Conservation (phyloP, 1,284 basidiomycete species). For the Xerocomus minutiporus region DNA sequence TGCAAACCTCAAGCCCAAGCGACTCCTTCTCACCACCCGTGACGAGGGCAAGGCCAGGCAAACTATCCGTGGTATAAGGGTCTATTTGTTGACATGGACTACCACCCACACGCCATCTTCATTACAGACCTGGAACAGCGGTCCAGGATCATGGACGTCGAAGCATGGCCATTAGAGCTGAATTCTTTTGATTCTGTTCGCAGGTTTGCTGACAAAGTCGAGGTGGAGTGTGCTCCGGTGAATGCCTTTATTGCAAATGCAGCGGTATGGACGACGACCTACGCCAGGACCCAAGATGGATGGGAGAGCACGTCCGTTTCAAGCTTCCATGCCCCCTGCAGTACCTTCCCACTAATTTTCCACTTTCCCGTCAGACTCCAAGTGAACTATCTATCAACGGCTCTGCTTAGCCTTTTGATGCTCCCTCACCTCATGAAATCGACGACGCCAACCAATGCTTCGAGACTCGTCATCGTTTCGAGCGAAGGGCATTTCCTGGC, state of each 20-base stretch:
- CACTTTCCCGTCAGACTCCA: slow-evolving; percentile 22
- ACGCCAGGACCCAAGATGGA: slow-evolving; percentile 26
- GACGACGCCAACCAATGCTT: slow-evolving; percentile 16
- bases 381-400: slow-evolving; percentile 33
- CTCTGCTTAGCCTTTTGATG: slow-evolving; percentile 31
- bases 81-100: not conserved
- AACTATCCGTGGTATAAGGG: slow-evolving; percentile 19
- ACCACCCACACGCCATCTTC: slow-evolving; percentile 1
- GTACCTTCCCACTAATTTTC: not conserved
- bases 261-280: slow-evolving; percentile 13
- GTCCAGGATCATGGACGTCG: slow-evolving; percentile 17
- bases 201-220: slow-evolving; percentile 25
- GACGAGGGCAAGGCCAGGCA: slow-evolving; percentile 23
- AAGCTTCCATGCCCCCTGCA: not conserved
- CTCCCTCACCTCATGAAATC: slow-evolving; percentile 32
- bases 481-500: slow-evolving; percentile 22
- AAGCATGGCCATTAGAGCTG: slow-evolving; percentile 26
- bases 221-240: slow-evolving; percentile 16
- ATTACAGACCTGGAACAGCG: slow-evolving; percentile 21
- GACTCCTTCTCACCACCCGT: slow-evolving; percentile 30
- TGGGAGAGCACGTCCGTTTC: slow-evolving; percentile 29
- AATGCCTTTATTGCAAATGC: slow-evolving; percentile 29
- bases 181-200: slow-evolving; percentile 31
- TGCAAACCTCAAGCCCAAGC: slow-evolving; percentile 26
- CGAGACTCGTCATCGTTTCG: slow-evolving; percentile 30